phyloP scores from a whole-genome alignment of 2,329 filamentous ascomycete genomes.

The Fusarium pilosicola region DNA sequence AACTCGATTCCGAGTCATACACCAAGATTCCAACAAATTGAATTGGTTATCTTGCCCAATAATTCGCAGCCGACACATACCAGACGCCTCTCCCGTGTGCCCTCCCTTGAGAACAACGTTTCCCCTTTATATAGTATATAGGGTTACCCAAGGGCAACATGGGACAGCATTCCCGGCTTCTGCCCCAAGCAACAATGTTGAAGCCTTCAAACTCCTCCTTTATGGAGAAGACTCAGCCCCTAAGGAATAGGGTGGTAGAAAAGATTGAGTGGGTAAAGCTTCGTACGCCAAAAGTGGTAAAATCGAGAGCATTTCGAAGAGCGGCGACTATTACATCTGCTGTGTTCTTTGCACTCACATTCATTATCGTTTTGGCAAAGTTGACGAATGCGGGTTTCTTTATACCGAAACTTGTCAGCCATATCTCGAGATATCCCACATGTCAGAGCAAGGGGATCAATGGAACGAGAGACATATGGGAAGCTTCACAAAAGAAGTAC shows the following conservation, averaged over 20 bases:
- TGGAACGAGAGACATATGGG: constrained; percentile 33
- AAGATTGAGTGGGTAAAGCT: constrained; percentile 17
- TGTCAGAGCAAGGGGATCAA: constrained; percentile 31
- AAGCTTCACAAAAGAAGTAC: constrained; percentile 39
- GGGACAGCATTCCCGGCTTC: background rate
- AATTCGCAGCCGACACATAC: constrained; percentile 3
- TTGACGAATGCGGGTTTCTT: constrained; percentile 32
- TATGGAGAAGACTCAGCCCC: constrained; percentile 20
- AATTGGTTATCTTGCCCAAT: background rate
- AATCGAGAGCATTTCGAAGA: constrained; percentile 35
- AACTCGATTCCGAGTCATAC: background rate
- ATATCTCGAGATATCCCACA: constrained; percentile 27
- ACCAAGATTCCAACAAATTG: constrained; percentile 2
- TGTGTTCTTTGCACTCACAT: constrained; percentile 15
- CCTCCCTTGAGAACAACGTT: constrained; percentile 10
- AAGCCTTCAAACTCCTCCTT: constrained; percentile 14
- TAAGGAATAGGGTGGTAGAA: constrained; percentile 8
- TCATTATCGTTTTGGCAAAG: constrained; percentile 28
- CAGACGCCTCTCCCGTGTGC: constrained; percentile 16
- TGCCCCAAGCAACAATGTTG: constrained; percentile 21
- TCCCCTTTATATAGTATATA: background rate
- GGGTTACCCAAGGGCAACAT: background rate
- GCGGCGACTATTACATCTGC: constrained; percentile 11
- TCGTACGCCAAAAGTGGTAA: constrained; percentile 18
- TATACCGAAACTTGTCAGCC: constrained; percentile 29